Conservation (phyloP, 2,329 filamentous ascomycete genomes). For the Colletotrichum sp. region DNA sequence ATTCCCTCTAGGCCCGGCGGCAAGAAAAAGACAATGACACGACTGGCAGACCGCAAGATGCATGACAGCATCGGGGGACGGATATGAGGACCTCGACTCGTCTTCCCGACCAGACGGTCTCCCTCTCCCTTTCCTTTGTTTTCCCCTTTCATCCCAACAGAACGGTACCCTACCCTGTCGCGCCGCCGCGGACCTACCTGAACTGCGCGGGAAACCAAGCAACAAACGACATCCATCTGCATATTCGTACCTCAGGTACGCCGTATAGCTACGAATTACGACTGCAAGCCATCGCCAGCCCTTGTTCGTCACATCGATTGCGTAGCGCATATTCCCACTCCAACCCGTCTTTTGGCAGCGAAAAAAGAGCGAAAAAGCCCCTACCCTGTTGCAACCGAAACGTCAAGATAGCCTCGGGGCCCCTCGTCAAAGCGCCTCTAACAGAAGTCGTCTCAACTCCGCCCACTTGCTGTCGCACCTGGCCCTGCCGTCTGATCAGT, state of each 20-base stretch:
- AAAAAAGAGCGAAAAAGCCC: neutral
- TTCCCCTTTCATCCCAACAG: constrained; percentile 9
- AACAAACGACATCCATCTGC: neutral
- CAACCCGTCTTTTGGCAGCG: neutral
- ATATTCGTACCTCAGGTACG: neutral
- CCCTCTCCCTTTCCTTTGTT: neutral
- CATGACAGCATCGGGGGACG: neutral
- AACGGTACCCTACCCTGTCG: constrained; percentile 3
- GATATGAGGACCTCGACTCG: constrained; percentile 9
- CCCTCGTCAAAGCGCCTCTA: constrained; percentile 49
- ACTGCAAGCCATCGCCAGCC: neutral
- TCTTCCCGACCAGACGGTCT: neutral
- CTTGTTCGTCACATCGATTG: neutral
- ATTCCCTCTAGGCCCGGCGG: constrained; percentile 7
- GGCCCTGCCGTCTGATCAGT: constrained; percentile 31
- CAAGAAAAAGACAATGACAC: constrained; percentile 1
- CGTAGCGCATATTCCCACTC: neutral
- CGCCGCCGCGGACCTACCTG: neutral
- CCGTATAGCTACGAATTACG: neutral
- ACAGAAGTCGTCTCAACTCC: constrained; percentile 49
- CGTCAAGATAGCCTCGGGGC: constrained; percentile 35
- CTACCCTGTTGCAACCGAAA: constrained; percentile 42
- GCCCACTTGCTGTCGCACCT: constrained; percentile 29
- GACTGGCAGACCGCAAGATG: neutral
- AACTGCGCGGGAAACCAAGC: neutral